Evolutionary conservation across 2,329 filamentous ascomycete species (phyloP).

Genomic region (Colletotrichum sp.): DNA sequence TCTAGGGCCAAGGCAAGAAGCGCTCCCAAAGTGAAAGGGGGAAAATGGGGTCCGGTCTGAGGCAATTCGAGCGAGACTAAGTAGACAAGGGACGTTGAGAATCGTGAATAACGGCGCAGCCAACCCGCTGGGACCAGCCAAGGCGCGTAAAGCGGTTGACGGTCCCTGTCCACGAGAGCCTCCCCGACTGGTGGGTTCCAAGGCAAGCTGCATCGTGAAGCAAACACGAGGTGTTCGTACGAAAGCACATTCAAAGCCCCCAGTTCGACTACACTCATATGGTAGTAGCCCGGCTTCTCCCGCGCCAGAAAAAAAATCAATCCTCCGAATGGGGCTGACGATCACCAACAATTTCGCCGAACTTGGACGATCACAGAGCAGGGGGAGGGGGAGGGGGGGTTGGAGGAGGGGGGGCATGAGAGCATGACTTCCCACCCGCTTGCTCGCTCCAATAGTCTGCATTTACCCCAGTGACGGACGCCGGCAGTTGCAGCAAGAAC

Average conservation of each 20-base stretch:
- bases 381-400: neutral
- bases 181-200: neutral
- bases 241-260: neutral
- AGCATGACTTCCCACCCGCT: neutral
- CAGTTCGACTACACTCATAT: neutral
- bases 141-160: neutral
- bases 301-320: neutral
- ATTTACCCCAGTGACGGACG: neutral
- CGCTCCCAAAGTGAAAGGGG: neutral
- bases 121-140: neutral
- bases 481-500: neutral
- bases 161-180: neutral
- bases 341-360: neutral
- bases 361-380: constrained; percentile 1
- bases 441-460: neutral
- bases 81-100: neutral
- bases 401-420: neutral
- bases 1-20: neutral
- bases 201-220: neutral
- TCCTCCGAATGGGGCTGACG: neutral
- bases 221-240: neutral
- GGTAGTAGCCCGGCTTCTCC: neutral
- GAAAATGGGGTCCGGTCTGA: neutral
- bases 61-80: neutral
- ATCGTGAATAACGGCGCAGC: neutral